Percentiles rank a stretch among this genome's conserved stretches.
Conservation (phyloP, 352 stramenopile genomes). For the Pythium volutum region DNA sequence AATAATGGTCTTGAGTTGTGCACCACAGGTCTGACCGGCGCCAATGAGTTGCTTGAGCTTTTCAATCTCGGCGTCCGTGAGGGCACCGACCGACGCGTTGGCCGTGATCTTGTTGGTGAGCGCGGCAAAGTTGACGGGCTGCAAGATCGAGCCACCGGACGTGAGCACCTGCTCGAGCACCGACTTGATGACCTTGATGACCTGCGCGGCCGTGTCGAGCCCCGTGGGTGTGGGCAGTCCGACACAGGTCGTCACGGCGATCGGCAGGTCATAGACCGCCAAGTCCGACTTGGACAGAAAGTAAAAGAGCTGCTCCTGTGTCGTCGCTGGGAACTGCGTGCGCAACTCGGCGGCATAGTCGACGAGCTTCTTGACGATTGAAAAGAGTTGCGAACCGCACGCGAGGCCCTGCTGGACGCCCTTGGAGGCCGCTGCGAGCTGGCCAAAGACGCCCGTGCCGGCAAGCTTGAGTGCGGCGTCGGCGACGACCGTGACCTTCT, state of each 20-base stretch:
- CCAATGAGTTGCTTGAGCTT: slow-evolving; percentile 20
- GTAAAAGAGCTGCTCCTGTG: slow-evolving; percentile 34
- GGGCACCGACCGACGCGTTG: neutral
- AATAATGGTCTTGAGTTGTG: slow-evolving; percentile 21
- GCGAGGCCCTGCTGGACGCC: slow-evolving; percentile 41
- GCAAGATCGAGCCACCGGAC: neutral
- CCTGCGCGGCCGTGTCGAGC: slow-evolving; percentile 19
- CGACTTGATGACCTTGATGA: slow-evolving; percentile 34
- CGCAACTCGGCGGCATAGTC: slow-evolving; percentile 17
- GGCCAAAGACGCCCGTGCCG: slow-evolving; percentile 48
- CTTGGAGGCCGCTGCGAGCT: slow-evolving; percentile 39
- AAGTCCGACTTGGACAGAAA: slow-evolving; percentile 48
- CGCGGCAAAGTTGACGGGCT: slow-evolving; percentile 12
- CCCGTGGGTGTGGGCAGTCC: slow-evolving; percentile 29
- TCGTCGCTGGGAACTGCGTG: slow-evolving; percentile 16
- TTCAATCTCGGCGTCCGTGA: slow-evolving; percentile 4
- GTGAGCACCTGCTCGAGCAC: slow-evolving; percentile 17
- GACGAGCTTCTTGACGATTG: slow-evolving; percentile 39
- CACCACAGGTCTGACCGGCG: slow-evolving; percentile 18
- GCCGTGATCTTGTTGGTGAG: slow-evolving; percentile 10
- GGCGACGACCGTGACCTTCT: slow-evolving; percentile 46
- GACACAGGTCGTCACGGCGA: slow-evolving; percentile 39
- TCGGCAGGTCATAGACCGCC: slow-evolving; percentile 41
- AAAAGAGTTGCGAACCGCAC: slow-evolving; percentile 52
- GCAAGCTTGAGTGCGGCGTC: slow-evolving; percentile 51